A percentile compares a stretch with the other conserved stretches of the same genome.
Conservation (phyloP, 2,329 filamentous ascomycete species). For the Nigrospora osmanthi region DNA sequence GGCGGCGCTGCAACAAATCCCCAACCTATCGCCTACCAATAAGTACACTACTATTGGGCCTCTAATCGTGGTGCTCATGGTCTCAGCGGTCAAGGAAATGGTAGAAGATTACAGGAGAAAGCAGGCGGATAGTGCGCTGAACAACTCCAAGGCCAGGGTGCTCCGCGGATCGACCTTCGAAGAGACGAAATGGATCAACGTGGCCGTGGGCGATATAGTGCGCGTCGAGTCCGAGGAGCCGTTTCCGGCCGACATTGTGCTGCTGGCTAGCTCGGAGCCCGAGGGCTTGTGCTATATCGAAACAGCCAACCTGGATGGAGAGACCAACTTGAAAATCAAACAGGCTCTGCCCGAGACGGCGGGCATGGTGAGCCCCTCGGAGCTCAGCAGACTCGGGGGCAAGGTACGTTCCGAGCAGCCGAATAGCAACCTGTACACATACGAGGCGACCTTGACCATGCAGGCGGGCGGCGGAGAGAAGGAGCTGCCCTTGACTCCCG, state of each 20-base stretch:
- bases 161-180: constrained; percentile 77
- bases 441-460: constrained; percentile 92
- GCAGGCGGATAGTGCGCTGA: constrained; percentile 76
- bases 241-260: constrained; percentile 87
- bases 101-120: constrained; percentile 91
- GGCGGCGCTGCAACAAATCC: constrained; percentile 88
- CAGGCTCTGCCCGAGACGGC: constrained; percentile 92
- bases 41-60: constrained; percentile 93
- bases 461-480: constrained; percentile 86
- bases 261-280: constrained; percentile 90
- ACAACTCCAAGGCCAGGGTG: constrained; percentile 78
- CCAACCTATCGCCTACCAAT: constrained; percentile 90
- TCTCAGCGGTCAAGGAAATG: constrained; percentile 93
- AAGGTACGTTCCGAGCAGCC: constrained; percentile 91
- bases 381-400: constrained; percentile 79
- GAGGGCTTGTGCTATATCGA: constrained; percentile 98
- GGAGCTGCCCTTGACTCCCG: constrained; percentile 80
- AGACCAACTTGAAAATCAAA: constrained; percentile 98
- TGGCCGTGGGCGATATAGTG: constrained; percentile 86
- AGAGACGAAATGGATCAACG: constrained; percentile 88
- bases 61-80: constrained; percentile 78
- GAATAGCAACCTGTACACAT: constrained; percentile 97
- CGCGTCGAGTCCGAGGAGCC: constrained; percentile 91
- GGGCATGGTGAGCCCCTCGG: constrained; percentile 75
- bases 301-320: constrained; percentile 93